A percentile compares a stretch with the other conserved stretches of the same genome.
These are phyloP conservation scores for Saturnispora saitoi DNA, from an alignment of 805 yeast species.

Conservation along the genomic window DNA sequence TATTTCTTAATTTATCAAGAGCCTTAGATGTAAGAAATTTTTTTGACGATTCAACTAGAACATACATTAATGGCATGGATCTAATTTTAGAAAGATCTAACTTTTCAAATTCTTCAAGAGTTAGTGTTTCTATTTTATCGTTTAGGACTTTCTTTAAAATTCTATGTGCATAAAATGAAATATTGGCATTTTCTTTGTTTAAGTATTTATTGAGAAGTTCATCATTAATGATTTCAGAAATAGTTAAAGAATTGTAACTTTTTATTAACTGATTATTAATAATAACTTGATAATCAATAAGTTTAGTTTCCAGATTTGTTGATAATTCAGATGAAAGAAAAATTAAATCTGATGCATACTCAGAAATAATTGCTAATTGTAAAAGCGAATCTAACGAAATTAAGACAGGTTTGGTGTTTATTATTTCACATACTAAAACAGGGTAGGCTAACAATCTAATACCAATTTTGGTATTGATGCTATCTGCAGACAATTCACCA, in stretches of 20 bases:
- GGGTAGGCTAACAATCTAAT: slow-evolving; percentile 5
- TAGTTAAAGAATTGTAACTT: background rate
- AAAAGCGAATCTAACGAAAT: slow-evolving; percentile 16
- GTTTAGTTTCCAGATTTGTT: slow-evolving; percentile 2
- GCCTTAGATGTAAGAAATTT: slow-evolving; percentile 30
- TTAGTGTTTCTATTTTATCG: slow-evolving; percentile 23
- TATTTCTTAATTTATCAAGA: slow-evolving; percentile 48
- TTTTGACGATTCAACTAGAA: slow-evolving; percentile 29
- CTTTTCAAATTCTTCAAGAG: slow-evolving; percentile 15
- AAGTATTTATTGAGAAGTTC: background rate
- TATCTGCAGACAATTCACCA: background rate
- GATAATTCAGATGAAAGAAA: slow-evolving; percentile 3
- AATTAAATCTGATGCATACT: slow-evolving; percentile 22
- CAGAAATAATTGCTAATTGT: slow-evolving; percentile 31
- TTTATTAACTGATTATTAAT: background rate
- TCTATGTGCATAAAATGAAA: slow-evolving; percentile 29
- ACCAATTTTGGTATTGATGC: background rate
- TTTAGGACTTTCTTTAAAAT: slow-evolving; percentile 27
- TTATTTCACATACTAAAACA: slow-evolving; percentile 4
- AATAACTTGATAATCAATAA: slow-evolving; percentile 11
- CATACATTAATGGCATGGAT: slow-evolving; percentile 28
- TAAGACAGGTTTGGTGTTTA: background rate
- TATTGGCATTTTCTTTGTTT: slow-evolving; percentile 3
- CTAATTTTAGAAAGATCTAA: slow-evolving; percentile 28
- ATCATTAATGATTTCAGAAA: background rate